These are phyloP conservation scores for Acanthamoeba castellanii DNA, from an alignment of 208 protist genomes.

Conservation along the genomic window DNA sequence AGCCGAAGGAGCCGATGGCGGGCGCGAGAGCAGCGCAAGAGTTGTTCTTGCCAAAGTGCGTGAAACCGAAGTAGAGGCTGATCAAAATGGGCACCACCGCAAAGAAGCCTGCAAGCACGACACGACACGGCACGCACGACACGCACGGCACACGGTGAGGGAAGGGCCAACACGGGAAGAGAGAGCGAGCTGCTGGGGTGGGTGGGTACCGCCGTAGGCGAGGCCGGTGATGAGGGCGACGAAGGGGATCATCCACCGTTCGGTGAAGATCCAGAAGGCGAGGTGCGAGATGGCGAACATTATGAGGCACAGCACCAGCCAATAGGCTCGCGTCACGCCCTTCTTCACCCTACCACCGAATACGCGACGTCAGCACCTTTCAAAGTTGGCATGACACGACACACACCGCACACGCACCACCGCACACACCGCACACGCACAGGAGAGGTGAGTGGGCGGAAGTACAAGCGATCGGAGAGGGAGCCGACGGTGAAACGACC, in stretches of 20 bases:
- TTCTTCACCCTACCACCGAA: background rate
- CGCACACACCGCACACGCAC: background rate
- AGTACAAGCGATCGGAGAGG: conserved; percentile 18
- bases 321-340: conserved; percentile 35
- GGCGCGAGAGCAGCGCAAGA: background rate
- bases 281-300: conserved; percentile 25
- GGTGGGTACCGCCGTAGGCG: background rate
- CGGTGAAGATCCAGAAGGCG: background rate
- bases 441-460: background rate
- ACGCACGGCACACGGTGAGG: background rate
- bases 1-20: conserved; percentile 33
- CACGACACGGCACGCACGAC: background rate
- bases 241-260: conserved; percentile 24
- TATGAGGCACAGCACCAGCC: conserved; percentile 6
- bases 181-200: background rate
- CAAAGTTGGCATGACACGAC: background rate
- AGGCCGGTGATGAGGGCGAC: conserved; percentile 16
- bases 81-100: conserved; percentile 29
- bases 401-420: background rate
- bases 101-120: background rate
- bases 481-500: background rate
- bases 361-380: too few species aligned
- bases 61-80: conserved; percentile 38
- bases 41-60: conserved; percentile 29
- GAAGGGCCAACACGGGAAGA: background rate